A percentile compares a stretch with the other conserved stretches of the same genome.
phyloP scores from a whole-genome alignment of 148 eudicot species.

The Cornus controversa region DNA sequence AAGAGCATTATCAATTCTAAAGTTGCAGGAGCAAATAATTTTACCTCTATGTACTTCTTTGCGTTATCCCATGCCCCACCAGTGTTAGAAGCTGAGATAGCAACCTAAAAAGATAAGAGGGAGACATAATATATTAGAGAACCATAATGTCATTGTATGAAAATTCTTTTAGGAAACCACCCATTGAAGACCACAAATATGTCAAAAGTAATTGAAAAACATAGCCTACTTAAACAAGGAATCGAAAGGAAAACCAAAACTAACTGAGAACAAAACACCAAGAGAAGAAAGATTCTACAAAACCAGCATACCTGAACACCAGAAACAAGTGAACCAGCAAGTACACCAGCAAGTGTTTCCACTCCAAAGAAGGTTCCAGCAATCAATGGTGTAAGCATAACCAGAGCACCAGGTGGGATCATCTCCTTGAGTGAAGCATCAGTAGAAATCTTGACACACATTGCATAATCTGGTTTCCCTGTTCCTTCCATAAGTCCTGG shows the following conservation, averaged over 20 bases:
- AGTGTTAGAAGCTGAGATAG: slow-evolving; percentile 23
- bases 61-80: slow-evolving; percentile 1
- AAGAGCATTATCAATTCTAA: neutral
- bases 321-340: slow-evolving; percentile 21
- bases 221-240: no score
- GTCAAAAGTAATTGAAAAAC: no score
- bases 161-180: no score
- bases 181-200: no score
- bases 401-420: slow-evolving; percentile 20
- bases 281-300: neutral
- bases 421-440: slow-evolving; percentile 20
- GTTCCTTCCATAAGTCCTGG: slow-evolving; percentile 24
- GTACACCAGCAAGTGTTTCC: slow-evolving; percentile 22
- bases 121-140: neutral
- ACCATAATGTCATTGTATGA: neutral
- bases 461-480: slow-evolving; percentile 15
- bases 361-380: slow-evolving; percentile 20
- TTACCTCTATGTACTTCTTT: slow-evolving; percentile 2
- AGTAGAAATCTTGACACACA: slow-evolving; percentile 18
- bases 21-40: neutral
- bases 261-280: no score
- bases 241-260: no score
- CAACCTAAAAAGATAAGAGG: slow-evolving; percentile 2
- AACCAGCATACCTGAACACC: slow-evolving; percentile 16
- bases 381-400: slow-evolving; percentile 17